Evolutionary conservation across 768 basidiomycete species (phyloP), one percentile per base, ranked within the genome.

Genomic region (Mycena chlorophos): DNA sequence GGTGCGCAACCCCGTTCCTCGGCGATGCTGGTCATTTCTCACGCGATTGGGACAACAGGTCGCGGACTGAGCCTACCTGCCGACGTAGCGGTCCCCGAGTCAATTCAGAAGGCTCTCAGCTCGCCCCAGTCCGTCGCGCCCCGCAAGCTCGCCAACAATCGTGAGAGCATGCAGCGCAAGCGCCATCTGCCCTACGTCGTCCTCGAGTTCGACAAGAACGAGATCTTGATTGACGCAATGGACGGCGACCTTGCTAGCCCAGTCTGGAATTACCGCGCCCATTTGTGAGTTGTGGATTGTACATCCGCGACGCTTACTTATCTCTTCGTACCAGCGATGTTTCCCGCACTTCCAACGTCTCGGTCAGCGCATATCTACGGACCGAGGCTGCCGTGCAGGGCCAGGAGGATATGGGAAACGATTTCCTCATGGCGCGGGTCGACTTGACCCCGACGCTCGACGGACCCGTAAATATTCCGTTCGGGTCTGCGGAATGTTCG

Each of bases 131-230:
- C 81, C 6, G 67, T n/a, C n/a, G n/a, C n/a, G n/a, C n/a, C 77
- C 13, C 76, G 85, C 47, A 77, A 76, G 43, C 81, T 83, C 5
- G 80, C 82, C 4, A 87, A 85, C 71, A 88, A 91, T 69, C 82
- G 95, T 42, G 96, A 98, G 65, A 94, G 91, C 66, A 75, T 95
- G 69, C 94, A 96, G 69, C 82, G 97, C 61, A 92, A 87, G 71
- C 92, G 94, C 56, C 89, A 87, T 72, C 81, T 99, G 30, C 97
- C 97, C 26, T 98, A 90, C 64, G 90, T 98, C 68, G 97, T 98
- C 38, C 86, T 99, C 63, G 95, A 98, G 74, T 96, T 95, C 76
- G 91, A 94, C 75, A 94, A 93, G 80, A 98, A 98, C 72, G 95
- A 98, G 71, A 87, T 98, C 64, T 75, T 99, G 62, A 88, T 98